Conservation (phyloP, 148 eudicot genomes). For the Fagopyrum esculentum region DNA sequence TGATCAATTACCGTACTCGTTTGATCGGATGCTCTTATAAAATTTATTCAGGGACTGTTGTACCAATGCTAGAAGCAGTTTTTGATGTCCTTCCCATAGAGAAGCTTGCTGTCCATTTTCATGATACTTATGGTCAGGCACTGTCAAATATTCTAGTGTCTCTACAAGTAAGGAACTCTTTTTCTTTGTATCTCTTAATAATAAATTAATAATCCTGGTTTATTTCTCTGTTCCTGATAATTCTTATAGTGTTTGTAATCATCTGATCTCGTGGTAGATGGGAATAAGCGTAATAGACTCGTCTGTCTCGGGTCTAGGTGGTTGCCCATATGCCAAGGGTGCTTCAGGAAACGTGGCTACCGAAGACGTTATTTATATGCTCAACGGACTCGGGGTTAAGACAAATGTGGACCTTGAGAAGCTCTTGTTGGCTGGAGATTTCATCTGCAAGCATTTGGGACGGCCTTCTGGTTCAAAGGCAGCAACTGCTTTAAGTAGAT, state of each 20-base stretch:
- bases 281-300: constrained; percentile 78
- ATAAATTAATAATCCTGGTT: not conserved
- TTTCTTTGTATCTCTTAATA: not conserved
- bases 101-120: constrained; percentile 94
- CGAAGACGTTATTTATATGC: constrained; percentile 86
- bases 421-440: constrained; percentile 72
- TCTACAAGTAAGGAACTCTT: constrained; percentile 57
- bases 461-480: constrained; percentile 75
- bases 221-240: not conserved
- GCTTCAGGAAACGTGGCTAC: constrained; percentile 95
- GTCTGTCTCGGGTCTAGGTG: constrained; percentile 80
- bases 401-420: constrained; percentile 65
- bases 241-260: not conserved
- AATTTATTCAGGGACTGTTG: constrained; percentile 46
- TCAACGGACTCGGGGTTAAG: constrained; percentile 68
- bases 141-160: constrained; percentile 82
- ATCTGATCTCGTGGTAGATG: constrained; percentile 37
- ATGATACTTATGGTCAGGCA: constrained; percentile 93
- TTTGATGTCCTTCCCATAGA: constrained; percentile 54
- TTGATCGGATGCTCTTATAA: not conserved
- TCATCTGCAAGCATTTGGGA: constrained; percentile 61
- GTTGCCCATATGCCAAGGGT: constrained; percentile 95
- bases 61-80: constrained; percentile 88
- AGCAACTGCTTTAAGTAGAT: constrained; percentile 62
- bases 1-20: no score